These are phyloP conservation scores for Mimosa bimucronata DNA, from an alignment of 306 rosid species.

Conservation along the genomic window DNA sequence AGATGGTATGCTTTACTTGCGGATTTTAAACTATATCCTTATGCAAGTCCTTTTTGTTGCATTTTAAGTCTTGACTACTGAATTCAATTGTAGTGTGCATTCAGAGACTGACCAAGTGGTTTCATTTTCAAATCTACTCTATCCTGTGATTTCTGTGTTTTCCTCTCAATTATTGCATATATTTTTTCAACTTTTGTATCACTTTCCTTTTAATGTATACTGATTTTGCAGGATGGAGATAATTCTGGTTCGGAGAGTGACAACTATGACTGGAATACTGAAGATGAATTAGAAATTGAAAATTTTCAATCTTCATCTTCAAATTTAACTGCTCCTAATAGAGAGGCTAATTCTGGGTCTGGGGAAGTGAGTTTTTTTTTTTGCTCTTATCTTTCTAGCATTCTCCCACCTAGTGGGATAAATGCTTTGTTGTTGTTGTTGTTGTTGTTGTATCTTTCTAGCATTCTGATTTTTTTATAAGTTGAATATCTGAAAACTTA, in stretches of 20 bases:
- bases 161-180: background rate
- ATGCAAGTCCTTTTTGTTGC: constrained; percentile 6
- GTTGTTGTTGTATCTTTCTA: background rate
- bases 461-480: constrained; percentile 7
- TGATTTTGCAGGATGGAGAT: constrained; percentile 61
- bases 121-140: background rate
- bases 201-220: constrained; percentile 23
- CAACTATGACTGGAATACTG: constrained; percentile 79
- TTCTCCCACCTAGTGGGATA: too few species aligned
- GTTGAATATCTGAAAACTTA: constrained; percentile 11
- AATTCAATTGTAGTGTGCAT: background rate
- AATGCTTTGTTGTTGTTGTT: too few species aligned
- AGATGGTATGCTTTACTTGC: constrained; percentile 45
- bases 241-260: constrained; percentile 63
- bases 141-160: background rate
- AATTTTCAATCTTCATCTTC: constrained; percentile 56
- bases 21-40: constrained; percentile 22
- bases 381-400: background rate
- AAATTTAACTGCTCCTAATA: constrained; percentile 52
- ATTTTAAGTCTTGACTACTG: constrained; percentile 9
- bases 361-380: constrained; percentile 49
- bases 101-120: constrained; percentile 12
- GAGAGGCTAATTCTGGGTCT: constrained; percentile 47
- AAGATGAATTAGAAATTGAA: constrained; percentile 84
- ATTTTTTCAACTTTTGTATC: constrained; percentile 18